These are phyloP conservation scores for Mycena metata DNA, from an alignment of 768 basidiomycete species.

Conservation along the genomic window DNA sequence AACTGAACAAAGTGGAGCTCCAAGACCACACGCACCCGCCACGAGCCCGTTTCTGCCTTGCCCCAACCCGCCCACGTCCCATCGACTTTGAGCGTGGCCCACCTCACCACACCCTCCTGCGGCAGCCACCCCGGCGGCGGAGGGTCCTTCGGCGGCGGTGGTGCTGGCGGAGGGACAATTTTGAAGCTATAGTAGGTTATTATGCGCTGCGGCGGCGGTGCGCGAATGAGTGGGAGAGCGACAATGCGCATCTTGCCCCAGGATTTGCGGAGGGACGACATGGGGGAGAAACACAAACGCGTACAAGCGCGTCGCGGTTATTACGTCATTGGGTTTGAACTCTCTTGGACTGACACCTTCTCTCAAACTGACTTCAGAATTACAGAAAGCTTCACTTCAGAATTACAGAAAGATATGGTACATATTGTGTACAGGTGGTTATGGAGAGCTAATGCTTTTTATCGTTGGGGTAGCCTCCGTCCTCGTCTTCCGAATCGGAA, in stretches of 20 bases:
- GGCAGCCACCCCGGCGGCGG: constrained; percentile 51
- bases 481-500: too few species aligned
- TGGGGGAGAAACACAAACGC: constrained; percentile 16
- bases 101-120: constrained; percentile 61
- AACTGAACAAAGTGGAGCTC: not conserved
- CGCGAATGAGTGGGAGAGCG: constrained; percentile 60
- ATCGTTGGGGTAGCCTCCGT: too few species aligned
- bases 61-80: constrained; percentile 78
- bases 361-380: too few species aligned
- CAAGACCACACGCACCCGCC: constrained; percentile 69
- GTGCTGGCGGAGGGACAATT: constrained; percentile 41
- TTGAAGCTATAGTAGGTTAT: constrained; percentile 33
- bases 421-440: too few species aligned
- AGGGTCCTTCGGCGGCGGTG: constrained; percentile 54
- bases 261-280: constrained; percentile 16
- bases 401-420: too few species aligned
- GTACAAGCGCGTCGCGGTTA: constrained; percentile 44
- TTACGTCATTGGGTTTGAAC: constrained; percentile 28
- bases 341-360: too few species aligned
- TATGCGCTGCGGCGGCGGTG: constrained; percentile 37
- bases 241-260: constrained; percentile 57
- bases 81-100: constrained; percentile 65
- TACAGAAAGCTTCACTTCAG: too few species aligned
- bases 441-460: too few species aligned
- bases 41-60: constrained; percentile 71